Conservation (phyloP, 768 basidiomycete genomes). For the Amanita thiersii region DNA sequence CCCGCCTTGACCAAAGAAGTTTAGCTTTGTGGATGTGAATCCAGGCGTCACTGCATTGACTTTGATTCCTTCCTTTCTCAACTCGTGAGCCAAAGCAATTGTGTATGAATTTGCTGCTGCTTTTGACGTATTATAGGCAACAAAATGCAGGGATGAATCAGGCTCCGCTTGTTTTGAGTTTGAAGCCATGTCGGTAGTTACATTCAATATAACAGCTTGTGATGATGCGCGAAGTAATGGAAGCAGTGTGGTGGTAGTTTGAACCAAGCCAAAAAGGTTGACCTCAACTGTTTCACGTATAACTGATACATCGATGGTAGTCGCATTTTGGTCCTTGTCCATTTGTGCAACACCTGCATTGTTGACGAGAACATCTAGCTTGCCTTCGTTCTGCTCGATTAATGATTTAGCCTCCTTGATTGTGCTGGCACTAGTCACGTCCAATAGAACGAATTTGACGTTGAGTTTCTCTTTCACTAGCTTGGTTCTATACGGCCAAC, state of each 20-base stretch:
- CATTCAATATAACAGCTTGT: conserved; percentile 32
- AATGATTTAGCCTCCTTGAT: conserved; percentile 24
- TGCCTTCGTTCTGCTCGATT: conserved; percentile 30
- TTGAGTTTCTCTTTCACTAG: conserved; percentile 23
- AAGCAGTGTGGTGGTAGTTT: conserved; percentile 31
- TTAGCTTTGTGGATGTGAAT: conserved; percentile 37
- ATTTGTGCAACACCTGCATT: conserved; percentile 30
- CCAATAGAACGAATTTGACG: conserved; percentile 29
- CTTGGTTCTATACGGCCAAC: conserved; percentile 15
- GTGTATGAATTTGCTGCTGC: conserved; percentile 57
- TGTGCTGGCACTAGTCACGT: conserved; percentile 27
- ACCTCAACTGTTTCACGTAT: conserved; percentile 30
- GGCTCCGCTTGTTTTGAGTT: conserved; percentile 27
- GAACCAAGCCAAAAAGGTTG: conserved; percentile 36
- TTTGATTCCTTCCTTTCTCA: conserved; percentile 42
- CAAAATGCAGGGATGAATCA: conserved; percentile 22
- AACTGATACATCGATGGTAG: conserved; percentile 22
- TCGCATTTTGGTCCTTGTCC: conserved; percentile 25
- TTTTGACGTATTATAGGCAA: conserved; percentile 63
- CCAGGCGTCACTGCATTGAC: conserved; percentile 62
- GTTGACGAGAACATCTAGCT: conserved; percentile 37
- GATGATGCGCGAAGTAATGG: conserved; percentile 28
- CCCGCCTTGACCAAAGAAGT: conserved; percentile 26
- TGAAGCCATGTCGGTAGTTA: conserved; percentile 37
- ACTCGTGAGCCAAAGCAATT: conserved; percentile 56